Evolutionary conservation across 164 flowering plant species (phyloP).

Genomic region (Hamamelis virginiana): DNA sequence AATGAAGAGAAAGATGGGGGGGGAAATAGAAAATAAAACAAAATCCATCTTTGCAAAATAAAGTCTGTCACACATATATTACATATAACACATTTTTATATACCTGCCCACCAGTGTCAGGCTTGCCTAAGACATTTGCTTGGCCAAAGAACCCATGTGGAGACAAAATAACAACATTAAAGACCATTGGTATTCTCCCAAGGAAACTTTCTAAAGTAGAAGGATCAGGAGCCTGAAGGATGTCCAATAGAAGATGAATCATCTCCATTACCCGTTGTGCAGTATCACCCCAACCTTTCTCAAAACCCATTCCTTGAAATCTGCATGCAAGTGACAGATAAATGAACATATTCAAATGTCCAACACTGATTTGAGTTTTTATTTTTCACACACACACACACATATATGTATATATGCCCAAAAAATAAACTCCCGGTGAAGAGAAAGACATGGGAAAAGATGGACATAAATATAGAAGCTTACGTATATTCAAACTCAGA

Average conservation of each 20-base stretch:
- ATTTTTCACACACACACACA: neutral
- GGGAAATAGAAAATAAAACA: too few species aligned
- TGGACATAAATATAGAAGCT: constrained; percentile 20
- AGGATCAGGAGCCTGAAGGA: constrained; percentile 97
- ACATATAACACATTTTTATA: neutral
- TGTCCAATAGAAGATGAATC: constrained; percentile 82
- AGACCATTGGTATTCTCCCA: constrained; percentile 94
- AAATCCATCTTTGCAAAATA: neutral
- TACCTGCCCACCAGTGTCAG: constrained; percentile 99
- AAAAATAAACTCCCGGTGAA: neutral
- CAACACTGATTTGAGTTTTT: too few species aligned
- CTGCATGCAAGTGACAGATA: constrained; percentile 31
- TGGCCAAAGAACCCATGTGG: constrained; percentile 98
- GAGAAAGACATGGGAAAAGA: neutral
- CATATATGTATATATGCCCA: too few species aligned
- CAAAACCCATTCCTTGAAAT: constrained; percentile 91
- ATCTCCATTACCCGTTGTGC: constrained; percentile 62
- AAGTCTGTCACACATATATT: neutral
- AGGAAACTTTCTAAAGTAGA: constrained; percentile 79
- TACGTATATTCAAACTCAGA: constrained; percentile 77
- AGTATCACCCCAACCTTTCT: constrained; percentile 95
- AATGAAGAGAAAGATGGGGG: neutral
- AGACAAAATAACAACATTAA: constrained; percentile 89
- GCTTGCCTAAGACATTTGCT: constrained; percentile 93
- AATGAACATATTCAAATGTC: neutral